Base-by-base conservation (phyloP, 2,329 filamentous ascomycete genomes). In the Fusarium sp. region DNA sequence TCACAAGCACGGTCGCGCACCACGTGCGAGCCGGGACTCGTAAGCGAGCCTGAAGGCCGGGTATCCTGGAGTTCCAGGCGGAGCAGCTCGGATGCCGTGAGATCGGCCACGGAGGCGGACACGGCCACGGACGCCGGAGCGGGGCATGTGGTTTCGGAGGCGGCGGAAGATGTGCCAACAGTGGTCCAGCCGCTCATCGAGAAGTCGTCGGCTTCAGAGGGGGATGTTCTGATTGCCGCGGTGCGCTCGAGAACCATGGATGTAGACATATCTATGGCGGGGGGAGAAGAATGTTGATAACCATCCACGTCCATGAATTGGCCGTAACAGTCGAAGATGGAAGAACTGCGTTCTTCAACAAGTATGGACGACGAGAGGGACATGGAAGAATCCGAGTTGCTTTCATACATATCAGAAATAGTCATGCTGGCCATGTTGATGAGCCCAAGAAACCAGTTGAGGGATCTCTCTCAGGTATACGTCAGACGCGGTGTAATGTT, bases 131-230 rank as follows among this genome's bases (percentile, higher is more conserved):
- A 75, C 44, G 31, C 52, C 36, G 63, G 52, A 54, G 72, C 64
- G 68, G 72, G 72, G 54, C 72, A 62, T 39, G 68, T 72, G 5
- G 65, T 73, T 42, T 74, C 71, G 35, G 71, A 69, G 47, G 59
- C 59, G 41, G 45, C 28, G 28, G 54, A 55, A 5, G 63, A 63
- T 47, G 60, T 54, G 52, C 52, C 33, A 41, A 73, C 18, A 39
- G 56, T 65, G n/a, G 71, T 72, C 71, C 72, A 72, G 38, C 55
- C 72, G 49, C 55, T 55, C 36, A 70, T 61, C 22, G 60, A 68
- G 33, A 67, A 63, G n/a, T 67, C 59, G 36, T 73, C 59, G 38
- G 48, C 60, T 36, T 74, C 47, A 24, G 39, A 31, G 12, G 51
- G 47, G 15, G 36, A 41, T 22, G 49, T 56, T 42, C 44, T 49